Conservation (phyloP, 139 green algal genomes). For the Chlamydomonas sp. region DNA sequence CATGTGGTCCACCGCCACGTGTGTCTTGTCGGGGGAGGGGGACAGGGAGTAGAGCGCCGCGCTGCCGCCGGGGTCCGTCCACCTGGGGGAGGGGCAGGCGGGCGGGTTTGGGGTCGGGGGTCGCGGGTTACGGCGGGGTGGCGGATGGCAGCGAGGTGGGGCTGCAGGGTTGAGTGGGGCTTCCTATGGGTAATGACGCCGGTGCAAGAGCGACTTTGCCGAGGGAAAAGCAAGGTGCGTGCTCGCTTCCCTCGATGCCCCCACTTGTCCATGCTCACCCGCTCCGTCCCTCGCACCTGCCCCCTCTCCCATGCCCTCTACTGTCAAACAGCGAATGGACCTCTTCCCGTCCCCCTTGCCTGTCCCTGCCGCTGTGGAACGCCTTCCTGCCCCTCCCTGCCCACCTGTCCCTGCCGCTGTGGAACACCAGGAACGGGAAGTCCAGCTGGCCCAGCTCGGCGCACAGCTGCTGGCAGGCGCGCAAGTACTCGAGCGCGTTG, state of each 20-base stretch:
- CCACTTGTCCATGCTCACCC: neutral
- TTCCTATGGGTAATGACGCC: too few relatives aligned
- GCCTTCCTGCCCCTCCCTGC: too few relatives aligned
- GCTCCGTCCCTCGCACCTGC: neutral
- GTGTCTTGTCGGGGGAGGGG: slow-evolving; percentile 23
- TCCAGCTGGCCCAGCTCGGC: slow-evolving; percentile 7
- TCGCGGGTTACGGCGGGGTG: too few relatives aligned
- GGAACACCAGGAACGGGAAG: slow-evolving; percentile 35
- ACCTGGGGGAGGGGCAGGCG: slow-evolving; percentile 4
- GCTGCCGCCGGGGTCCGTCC: slow-evolving; percentile 25
- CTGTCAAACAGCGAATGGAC: too few relatives aligned
- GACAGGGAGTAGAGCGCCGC: slow-evolving; percentile 5
- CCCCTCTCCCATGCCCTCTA: too few relatives aligned
- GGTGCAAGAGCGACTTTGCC: too few relatives aligned
- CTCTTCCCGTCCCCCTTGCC: too few relatives aligned
- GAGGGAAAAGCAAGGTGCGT: too few relatives aligned
- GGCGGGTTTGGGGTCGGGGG: neutral
- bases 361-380: too few relatives aligned
- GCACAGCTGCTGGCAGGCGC: slow-evolving; percentile 27
- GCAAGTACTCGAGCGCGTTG: slow-evolving; percentile 48
- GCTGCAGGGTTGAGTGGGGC: too few relatives aligned
- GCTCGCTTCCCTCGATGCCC: too few relatives aligned
- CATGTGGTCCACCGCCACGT: slow-evolving; percentile 30
- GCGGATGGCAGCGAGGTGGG: too few relatives aligned
- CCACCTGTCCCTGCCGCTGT: neutral